phyloP scores from a whole-genome alignment of 1,284 basidiomycete species.

The Apiotrichum gamsii region DNA sequence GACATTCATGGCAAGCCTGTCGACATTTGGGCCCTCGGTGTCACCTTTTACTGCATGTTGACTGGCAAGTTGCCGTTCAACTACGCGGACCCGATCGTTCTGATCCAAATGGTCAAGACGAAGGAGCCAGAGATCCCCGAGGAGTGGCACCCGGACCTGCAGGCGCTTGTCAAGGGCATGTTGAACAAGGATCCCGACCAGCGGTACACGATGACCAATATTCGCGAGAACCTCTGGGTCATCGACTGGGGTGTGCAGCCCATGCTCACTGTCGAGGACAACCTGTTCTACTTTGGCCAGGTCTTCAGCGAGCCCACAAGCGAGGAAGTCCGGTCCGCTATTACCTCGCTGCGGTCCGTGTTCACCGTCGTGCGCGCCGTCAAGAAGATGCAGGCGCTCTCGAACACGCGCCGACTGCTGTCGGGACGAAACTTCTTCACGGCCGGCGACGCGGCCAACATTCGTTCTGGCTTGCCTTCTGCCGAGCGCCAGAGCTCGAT shows the following conservation, averaged over 20 bases:
- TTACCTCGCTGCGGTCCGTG: conserved; percentile 37
- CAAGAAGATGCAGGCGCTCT: conserved; percentile 26
- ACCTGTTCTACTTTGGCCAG: conserved; percentile 45
- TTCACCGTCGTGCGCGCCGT: conserved; percentile 47
- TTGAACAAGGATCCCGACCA: conserved; percentile 44
- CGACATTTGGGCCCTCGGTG: conserved; percentile 55
- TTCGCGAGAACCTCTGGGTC: conserved; percentile 49
- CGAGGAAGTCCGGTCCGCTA: conserved; percentile 46
- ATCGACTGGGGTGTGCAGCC: conserved; percentile 40
- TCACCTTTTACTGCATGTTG: conserved; percentile 55
- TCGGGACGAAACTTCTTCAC: conserved; percentile 3
- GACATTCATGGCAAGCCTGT: conserved; percentile 50
- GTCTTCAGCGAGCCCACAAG: conserved; percentile 47
- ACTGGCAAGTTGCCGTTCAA: conserved; percentile 53
- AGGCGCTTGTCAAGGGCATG: conserved; percentile 43
- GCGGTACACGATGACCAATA: conserved; percentile 40
- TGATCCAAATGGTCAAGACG: conserved; percentile 50
- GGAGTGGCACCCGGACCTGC: conserved; percentile 39
- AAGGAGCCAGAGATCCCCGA: conserved; percentile 45
- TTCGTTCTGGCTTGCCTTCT: too few species aligned
- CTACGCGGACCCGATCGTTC: conserved; percentile 49
- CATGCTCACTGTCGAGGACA: conserved; percentile 42
- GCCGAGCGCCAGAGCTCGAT: conserved; percentile 22
- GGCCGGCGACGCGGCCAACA: conserved; percentile 17
- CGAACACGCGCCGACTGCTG: background rate